These are phyloP conservation scores for Neofusicoccum sp. DNA, from an alignment of 2,329 filamentous ascomycete species.

Conservation along the genomic window DNA sequence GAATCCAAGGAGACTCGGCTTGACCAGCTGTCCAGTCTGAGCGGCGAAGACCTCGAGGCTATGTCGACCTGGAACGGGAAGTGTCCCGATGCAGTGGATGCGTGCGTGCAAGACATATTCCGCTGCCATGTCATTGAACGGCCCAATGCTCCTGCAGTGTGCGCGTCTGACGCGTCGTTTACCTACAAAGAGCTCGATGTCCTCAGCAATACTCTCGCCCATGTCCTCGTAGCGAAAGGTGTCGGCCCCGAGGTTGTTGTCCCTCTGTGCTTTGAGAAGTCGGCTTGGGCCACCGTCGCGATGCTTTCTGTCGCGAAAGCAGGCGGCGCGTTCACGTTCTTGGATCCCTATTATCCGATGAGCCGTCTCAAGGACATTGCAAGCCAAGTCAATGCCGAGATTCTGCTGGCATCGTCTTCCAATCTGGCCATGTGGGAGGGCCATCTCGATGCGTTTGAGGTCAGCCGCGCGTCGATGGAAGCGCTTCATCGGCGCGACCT, in stretches of 20 bases:
- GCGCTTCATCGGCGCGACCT: neutral
- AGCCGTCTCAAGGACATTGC: slow-evolving; percentile 1
- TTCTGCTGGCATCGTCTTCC: neutral
- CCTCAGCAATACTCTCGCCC: slow-evolving; percentile 29
- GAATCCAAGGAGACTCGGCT: neutral
- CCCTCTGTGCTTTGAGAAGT: slow-evolving; percentile 77
- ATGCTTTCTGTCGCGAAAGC: slow-evolving; percentile 73
- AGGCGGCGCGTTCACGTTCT: slow-evolving; percentile 75
- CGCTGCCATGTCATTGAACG: neutral
- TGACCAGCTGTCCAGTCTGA: neutral
- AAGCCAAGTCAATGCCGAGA: neutral
- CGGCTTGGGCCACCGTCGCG: slow-evolving; percentile 65
- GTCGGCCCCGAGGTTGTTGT: slow-evolving; percentile 34
- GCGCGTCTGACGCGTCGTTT: slow-evolving; percentile 33
- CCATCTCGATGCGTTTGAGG: neutral
- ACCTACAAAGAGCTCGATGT: slow-evolving; percentile 33
- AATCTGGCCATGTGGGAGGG: neutral
- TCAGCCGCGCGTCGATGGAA: neutral
- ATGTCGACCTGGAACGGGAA: slow-evolving; percentile 2
- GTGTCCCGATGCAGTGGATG: neutral
- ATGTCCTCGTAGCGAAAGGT: slow-evolving; percentile 31
- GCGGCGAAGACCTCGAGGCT: neutral
- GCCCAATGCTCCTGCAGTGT: slow-evolving; percentile 32
- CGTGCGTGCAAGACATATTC: slow-evolving; percentile 5
- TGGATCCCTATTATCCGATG: slow-evolving; percentile 49